Percentiles rank a stretch among this genome's conserved stretches.
These are phyloP conservation scores for Naganishia cerealis DNA, from an alignment of 1,284 basidiomycete species.

Conservation along the genomic window DNA sequence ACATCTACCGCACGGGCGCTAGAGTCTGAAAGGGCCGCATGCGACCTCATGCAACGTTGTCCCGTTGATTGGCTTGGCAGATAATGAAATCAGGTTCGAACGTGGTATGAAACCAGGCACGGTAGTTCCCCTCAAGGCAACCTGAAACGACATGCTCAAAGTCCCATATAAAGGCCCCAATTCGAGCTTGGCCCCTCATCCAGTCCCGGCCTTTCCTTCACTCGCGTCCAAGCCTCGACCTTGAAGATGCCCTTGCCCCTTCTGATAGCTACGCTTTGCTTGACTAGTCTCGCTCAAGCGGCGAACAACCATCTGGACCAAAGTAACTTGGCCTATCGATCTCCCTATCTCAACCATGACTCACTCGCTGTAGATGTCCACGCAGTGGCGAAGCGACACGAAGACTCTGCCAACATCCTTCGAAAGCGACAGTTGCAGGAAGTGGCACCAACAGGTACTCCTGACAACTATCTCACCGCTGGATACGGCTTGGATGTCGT, in stretches of 20 bases:
- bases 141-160: conserved; percentile 5
- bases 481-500: conserved; percentile 37
- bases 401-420: conserved; percentile 34
- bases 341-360: conserved; percentile 39
- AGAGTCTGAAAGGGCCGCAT: background rate
- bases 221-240: background rate
- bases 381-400: conserved; percentile 36
- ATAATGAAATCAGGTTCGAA: background rate
- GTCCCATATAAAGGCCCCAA: background rate
- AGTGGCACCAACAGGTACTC: conserved; percentile 33
- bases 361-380: conserved; percentile 36
- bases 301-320: conserved; percentile 32
- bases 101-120: conserved; percentile 2
- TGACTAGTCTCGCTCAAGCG: conserved; percentile 12
- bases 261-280: conserved; percentile 4
- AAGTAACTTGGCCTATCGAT: conserved; percentile 41
- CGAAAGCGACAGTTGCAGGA: conserved; percentile 30
- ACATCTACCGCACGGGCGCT: background rate
- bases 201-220: background rate
- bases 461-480: conserved; percentile 33
- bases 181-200: background rate
- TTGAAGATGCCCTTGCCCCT: conserved; percentile 19
- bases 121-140: background rate
- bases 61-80: conserved; percentile 15
- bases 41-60: conserved; percentile 2